A percentile compares a stretch with the other conserved stretches of the same genome.
Conservation (phyloP, 176 grass and related monocot genomes). For the Oropetium thomaeum region DNA sequence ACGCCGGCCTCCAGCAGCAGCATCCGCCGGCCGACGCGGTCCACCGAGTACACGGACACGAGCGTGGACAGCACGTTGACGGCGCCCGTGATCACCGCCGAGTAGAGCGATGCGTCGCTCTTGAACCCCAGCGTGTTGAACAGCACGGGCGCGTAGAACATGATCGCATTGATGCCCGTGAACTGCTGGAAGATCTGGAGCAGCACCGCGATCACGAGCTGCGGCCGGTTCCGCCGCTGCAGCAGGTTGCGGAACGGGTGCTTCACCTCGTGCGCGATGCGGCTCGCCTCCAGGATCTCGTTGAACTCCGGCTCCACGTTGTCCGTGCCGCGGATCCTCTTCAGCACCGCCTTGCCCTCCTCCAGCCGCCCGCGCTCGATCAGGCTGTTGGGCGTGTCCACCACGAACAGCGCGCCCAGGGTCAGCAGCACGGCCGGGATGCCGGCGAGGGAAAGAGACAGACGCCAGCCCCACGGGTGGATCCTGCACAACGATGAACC, state of each 20-base stretch:
- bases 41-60: slow-evolving; percentile 85
- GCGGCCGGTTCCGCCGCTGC: slow-evolving; percentile 59
- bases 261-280: slow-evolving; percentile 71
- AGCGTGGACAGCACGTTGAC: slow-evolving; percentile 90
- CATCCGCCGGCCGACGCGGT: slow-evolving; percentile 63
- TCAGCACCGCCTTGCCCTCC: slow-evolving; percentile 71
- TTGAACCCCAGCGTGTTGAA: slow-evolving; percentile 94
- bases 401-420: slow-evolving; percentile 64
- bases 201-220: slow-evolving; percentile 75
- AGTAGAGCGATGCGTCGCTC: slow-evolving; percentile 83
- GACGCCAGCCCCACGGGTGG: slow-evolving; percentile 71
- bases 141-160: slow-evolving; percentile 97
- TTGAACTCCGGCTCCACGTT: slow-evolving; percentile 88
- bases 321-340: slow-evolving; percentile 62
- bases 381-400: slow-evolving; percentile 84
- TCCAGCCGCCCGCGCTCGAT: slow-evolving; percentile 76
- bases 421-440: slow-evolving; percentile 78
- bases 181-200: slow-evolving; percentile 98
- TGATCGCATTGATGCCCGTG: slow-evolving; percentile 97
- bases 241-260: slow-evolving; percentile 95
- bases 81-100: slow-evolving; percentile 81
- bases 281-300: slow-evolving; percentile 86
- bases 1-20: slow-evolving; percentile 93
- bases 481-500: slow-evolving; percentile 33
- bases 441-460: slow-evolving; percentile 76